A percentile compares a stretch with the other conserved stretches of the same genome.
These are phyloP conservation scores for Pseudogymnoascus destructans DNA, from an alignment of 2,329 filamentous ascomycete genomes.

Conservation along the genomic window DNA sequence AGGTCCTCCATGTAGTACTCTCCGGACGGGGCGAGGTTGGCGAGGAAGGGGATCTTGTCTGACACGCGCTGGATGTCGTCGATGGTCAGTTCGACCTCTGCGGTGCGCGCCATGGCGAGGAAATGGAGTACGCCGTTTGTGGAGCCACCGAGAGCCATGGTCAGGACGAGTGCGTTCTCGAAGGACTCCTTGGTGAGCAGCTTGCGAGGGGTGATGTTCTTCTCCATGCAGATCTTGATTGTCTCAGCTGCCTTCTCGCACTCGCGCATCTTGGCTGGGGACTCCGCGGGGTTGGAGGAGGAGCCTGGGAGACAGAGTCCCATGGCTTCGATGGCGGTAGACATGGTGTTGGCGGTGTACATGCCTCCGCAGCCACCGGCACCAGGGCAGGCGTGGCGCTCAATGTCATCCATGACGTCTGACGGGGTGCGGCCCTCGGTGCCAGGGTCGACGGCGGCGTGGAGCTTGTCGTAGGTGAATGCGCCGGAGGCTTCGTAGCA, in stretches of 20 bases:
- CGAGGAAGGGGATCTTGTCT: constrained; percentile 58
- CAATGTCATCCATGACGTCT: constrained; percentile 71
- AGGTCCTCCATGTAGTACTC: constrained; percentile 82
- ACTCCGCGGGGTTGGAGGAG: constrained; percentile 53
- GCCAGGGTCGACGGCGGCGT: constrained; percentile 50
- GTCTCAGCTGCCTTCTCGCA: constrained; percentile 54
- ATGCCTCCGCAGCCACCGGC: constrained; percentile 61
- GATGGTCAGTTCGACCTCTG: constrained; percentile 49
- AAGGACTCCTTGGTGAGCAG: constrained; percentile 57
- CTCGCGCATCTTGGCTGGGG: constrained; percentile 58
- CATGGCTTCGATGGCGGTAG: constrained; percentile 60
- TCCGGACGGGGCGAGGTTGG: constrained; percentile 62
- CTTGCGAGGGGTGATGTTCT: constrained; percentile 53
- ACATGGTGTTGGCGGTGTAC: constrained; percentile 71
- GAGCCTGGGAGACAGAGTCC: constrained; percentile 56
- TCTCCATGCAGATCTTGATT: constrained; percentile 56
- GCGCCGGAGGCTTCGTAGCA: constrained; percentile 84
- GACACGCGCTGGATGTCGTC: constrained; percentile 59
- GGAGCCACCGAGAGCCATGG: constrained; percentile 58
- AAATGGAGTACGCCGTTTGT: constrained; percentile 62
- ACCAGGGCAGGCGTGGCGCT: constrained; percentile 54
- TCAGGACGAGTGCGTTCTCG: constrained; percentile 60
- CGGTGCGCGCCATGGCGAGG: constrained; percentile 59
- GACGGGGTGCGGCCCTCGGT: constrained; percentile 53
- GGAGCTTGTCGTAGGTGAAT: constrained; percentile 62